A percentile compares a stretch with the other conserved stretches of the same genome.
Conservation (phyloP, 192 early-diverging fungal species). For the Rhizoclosmatium sp. region DNA sequence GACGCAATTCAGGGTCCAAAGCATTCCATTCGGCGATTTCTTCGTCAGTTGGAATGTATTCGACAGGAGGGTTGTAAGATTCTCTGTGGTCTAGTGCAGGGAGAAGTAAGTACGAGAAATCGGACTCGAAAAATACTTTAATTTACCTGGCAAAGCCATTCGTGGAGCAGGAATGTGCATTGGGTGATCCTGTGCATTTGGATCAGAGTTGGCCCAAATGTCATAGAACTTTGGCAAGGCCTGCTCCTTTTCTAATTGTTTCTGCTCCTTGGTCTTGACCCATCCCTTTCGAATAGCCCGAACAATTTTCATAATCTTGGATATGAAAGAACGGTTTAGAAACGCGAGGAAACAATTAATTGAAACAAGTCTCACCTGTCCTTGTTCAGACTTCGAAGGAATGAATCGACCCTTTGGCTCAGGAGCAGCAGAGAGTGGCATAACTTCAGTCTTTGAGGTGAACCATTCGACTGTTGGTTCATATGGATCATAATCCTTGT, state of each 20-base stretch:
- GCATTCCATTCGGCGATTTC: constrained; percentile 84
- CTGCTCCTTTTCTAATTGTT: constrained; percentile 9
- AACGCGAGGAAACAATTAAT: neutral
- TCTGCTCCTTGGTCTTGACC: constrained; percentile 50
- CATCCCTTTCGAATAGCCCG: constrained; percentile 91
- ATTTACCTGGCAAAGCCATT: constrained; percentile 76
- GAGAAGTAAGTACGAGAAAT: neutral
- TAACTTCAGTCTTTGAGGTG: constrained; percentile 79
- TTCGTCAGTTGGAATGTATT: constrained; percentile 87
- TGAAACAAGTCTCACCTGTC: constrained; percentile 59
- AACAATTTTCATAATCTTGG: constrained; percentile 94
- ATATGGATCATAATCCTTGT: constrained; percentile 88
- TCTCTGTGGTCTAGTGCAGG: constrained; percentile 71
- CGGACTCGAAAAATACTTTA: neutral
- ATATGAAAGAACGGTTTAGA: neutral
- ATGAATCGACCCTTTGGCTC: constrained; percentile 95
- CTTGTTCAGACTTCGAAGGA: constrained; percentile 94
- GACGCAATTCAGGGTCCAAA: constrained; percentile 79
- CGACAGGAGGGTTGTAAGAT: constrained; percentile 96
- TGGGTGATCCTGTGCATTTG: constrained; percentile 62
- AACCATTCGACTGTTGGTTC: constrained; percentile 92
- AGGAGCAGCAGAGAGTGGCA: constrained; percentile 88
- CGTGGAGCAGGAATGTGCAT: constrained; percentile 92
- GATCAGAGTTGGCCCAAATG: constrained; percentile 82
- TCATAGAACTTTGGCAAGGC: constrained; percentile 77